These are phyloP conservation scores for Schoenoplectus tabernaemontani DNA, from an alignment of 202 grass and related monocot species.

Conservation along the genomic window DNA sequence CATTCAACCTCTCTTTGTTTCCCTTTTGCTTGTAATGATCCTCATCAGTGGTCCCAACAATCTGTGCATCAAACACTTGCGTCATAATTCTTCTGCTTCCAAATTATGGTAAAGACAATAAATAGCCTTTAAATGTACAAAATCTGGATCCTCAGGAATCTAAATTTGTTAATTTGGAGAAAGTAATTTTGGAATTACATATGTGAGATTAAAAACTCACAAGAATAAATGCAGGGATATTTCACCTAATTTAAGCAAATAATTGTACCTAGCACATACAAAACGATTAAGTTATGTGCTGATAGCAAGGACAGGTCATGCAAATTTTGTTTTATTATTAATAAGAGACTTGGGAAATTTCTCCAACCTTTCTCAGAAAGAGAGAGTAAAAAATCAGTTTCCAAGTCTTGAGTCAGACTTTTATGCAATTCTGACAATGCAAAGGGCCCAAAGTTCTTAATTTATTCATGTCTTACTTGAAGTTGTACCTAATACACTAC, in stretches of 20 bases:
- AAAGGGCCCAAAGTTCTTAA: neutral
- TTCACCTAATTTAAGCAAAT: conserved; percentile 15
- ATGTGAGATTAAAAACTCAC: neutral
- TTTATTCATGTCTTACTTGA: neutral
- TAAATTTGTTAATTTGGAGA: neutral
- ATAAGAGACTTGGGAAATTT: neutral
- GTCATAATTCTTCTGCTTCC: neutral
- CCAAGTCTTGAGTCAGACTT: neutral
- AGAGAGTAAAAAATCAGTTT: neutral
- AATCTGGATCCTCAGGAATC: neutral
- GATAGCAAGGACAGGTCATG: neutral
- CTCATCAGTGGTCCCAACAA: conserved; percentile 37
- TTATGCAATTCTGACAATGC: conserved; percentile 9
- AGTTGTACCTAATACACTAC: conserved; percentile 10
- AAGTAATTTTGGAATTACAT: neutral
- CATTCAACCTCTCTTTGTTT: conserved; percentile 31
- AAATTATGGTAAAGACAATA: neutral
- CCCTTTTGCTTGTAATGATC: conserved; percentile 33
- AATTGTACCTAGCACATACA: neutral
- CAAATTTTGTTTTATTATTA: neutral
- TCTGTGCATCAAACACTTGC: conserved; percentile 22
- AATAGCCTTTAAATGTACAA: neutral
- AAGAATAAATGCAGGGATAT: neutral
- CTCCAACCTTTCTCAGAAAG: neutral
- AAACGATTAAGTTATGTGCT: neutral